Evolutionary conservation across 1,284 basidiomycete species (phyloP), one percentile per base, ranked within the genome.

Genomic region (Caloboletus firmus): DNA sequence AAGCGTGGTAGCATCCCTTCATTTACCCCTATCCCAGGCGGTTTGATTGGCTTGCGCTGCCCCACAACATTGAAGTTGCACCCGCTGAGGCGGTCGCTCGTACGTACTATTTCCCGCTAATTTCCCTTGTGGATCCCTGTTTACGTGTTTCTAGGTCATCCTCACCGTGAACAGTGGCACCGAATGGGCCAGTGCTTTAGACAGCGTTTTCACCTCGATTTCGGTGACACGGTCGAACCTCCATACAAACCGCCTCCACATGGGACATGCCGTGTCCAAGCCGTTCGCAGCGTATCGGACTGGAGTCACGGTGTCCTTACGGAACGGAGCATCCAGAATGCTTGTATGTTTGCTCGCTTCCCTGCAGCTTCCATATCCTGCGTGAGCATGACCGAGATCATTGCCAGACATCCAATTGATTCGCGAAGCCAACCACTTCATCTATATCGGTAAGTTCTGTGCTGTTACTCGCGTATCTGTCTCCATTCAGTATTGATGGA

Each of bases 301-400:
- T 97, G 93, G 93, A 91, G 88, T 66, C 91, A 94, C 66, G 94
- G 94, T 18, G 89, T 93, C 22, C 76, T 95, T 59, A 87, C 83
- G 2, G 93, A 95, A 70, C 80, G 84, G 59, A 91, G 87, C 69
- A 90, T 95, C 54, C 93, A 95, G 73, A 85, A 87, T 62, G 90
- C 90, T 51, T 93, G 89, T 93, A 67, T 70, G 89, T 82, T 20
- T 51, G 7, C 44, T 49, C 31, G 55, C 28, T 36, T 36, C 36
- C 24, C 47, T 24, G 40, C 43, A 20, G 42, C 43, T 22, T 55
- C 13, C 24, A 39, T 24, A 15, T 49, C 49, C 36, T 58, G 59
- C 55, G 47, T 10, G 49, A 32, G 31, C 28, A 39, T 52, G 36
- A 36, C 39, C 13, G 49, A 37, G 24, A 22, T 39, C 36, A 17